Evolutionary conservation across 163 green algal genomes (phyloP).

Genomic region (Chlorella variabilis): DNA sequence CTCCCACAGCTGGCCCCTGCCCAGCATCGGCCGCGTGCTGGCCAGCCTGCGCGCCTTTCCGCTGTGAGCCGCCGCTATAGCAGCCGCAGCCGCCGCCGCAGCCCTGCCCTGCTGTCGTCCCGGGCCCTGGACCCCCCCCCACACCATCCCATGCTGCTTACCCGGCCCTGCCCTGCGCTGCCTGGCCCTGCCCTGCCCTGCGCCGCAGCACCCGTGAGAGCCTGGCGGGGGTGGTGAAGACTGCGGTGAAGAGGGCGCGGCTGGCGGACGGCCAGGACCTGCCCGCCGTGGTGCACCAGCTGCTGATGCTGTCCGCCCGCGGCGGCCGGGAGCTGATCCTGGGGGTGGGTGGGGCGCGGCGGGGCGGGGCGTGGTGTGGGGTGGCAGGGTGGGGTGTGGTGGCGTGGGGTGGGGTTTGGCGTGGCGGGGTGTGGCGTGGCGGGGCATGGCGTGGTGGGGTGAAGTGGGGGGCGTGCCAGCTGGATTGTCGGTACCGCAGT

Average conservation of each 20-base stretch:
- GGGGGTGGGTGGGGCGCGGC: background rate
- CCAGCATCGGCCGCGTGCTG: conserved; percentile 21
- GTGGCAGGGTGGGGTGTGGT: too few relatives aligned
- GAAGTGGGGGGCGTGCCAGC: too few relatives aligned
- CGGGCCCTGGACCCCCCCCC: too few relatives aligned
- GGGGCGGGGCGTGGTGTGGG: too few relatives aligned
- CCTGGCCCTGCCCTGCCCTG: too few relatives aligned
- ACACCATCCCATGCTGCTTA: background rate
- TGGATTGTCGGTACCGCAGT: too few relatives aligned
- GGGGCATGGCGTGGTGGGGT: too few relatives aligned
- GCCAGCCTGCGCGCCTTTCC: conserved; percentile 26
- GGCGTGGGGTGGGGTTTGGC: too few relatives aligned
- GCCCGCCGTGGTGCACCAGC: conserved; percentile 39
- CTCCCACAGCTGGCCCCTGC: conserved; percentile 25
- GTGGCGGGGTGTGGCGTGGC: too few relatives aligned
- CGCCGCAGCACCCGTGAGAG: conserved; percentile 6
- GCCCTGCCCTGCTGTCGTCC: background rate
- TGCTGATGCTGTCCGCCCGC: conserved; percentile 24
- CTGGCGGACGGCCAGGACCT: conserved; percentile 34
- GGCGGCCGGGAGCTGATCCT: conserved; percentile 23
- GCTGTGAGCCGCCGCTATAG: conserved; percentile 10
- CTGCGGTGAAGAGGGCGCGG: background rate
- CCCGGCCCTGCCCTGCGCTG: too few relatives aligned
- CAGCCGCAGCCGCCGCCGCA: background rate
- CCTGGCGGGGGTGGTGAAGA: conserved; percentile 1